phyloP scores from a whole-genome alignment of 163 green algal species.

The Smithsoniella earleae region DNA sequence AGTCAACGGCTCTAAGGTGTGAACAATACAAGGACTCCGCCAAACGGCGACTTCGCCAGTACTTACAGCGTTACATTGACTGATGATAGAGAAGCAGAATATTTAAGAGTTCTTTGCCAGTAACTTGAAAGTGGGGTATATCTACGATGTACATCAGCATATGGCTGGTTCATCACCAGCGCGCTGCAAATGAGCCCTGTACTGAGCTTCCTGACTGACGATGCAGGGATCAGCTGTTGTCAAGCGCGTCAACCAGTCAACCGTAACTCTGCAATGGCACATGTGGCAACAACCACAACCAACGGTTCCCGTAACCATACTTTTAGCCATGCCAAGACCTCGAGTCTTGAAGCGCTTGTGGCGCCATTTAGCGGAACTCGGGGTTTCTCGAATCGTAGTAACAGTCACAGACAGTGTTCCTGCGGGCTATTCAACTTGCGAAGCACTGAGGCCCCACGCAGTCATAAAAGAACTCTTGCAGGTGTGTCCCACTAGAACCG shows the following conservation, averaged over 20 bases:
- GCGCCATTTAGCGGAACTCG: conserved; percentile 15
- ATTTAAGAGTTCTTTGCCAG: too few relatives aligned
- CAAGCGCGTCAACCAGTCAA: neutral
- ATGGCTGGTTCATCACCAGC: too few relatives aligned
- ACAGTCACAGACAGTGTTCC: conserved; percentile 11
- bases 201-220: too few relatives aligned
- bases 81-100: too few relatives aligned
- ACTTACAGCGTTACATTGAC: too few relatives aligned
- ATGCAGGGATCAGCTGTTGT: conserved; percentile 23
- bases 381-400: conserved; percentile 7
- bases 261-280: conserved; percentile 18
- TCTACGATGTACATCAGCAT: too few relatives aligned
- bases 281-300: neutral
- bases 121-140: too few relatives aligned
- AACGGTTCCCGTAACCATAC: neutral
- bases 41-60: too few relatives aligned
- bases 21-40: too few relatives aligned
- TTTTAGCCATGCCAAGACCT: conserved; percentile 21
- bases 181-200: too few relatives aligned
- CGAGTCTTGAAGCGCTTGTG: conserved; percentile 1
- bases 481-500: too few relatives aligned
- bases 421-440: neutral
- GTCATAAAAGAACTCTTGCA: conserved; percentile 3
- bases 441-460: neutral
- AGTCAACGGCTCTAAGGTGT: conserved; percentile 16